Evolutionary conservation across 192 early-diverging fungal species (phyloP).

Genomic region (Diversispora epigaea): DNA sequence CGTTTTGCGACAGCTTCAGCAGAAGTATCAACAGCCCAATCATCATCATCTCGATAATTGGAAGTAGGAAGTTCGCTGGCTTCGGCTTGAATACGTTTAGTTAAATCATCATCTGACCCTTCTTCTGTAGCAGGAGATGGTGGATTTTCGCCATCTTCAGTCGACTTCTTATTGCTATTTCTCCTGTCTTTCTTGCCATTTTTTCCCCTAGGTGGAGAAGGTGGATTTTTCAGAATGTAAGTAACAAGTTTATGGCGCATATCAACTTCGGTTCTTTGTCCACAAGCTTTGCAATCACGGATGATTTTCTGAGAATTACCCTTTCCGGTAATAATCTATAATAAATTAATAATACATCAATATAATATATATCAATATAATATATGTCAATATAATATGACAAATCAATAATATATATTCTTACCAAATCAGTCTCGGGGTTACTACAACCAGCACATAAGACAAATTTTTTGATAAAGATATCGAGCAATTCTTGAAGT

Average conservation of each 20-base stretch:
- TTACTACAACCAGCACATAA: slow-evolving; percentile 89
- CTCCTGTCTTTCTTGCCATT: slow-evolving; percentile 51
- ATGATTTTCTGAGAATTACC: slow-evolving; percentile 48
- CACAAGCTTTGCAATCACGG: slow-evolving; percentile 91
- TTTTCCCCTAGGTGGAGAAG: slow-evolving; percentile 52
- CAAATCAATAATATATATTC: slow-evolving; percentile 37
- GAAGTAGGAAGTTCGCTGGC: slow-evolving; percentile 60
- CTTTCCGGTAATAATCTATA: slow-evolving; percentile 19
- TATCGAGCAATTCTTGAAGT: slow-evolving; percentile 81
- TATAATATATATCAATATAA: too few relatives aligned
- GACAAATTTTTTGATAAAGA: slow-evolving; percentile 94
- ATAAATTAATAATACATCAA: not conserved
- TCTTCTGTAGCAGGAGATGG: slow-evolving; percentile 41
- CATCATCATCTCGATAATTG: slow-evolving; percentile 59
- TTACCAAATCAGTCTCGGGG: slow-evolving; percentile 96
- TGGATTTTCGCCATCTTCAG: slow-evolving; percentile 49
- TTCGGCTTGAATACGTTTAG: slow-evolving; percentile 65
- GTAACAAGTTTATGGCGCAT: slow-evolving; percentile 87
- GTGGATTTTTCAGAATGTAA: slow-evolving; percentile 92
- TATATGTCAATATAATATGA: not conserved
- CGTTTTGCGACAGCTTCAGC: slow-evolving; percentile 75
- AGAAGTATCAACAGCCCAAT: slow-evolving; percentile 82
- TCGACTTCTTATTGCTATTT: slow-evolving; percentile 39
- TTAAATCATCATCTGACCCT: slow-evolving; percentile 67
- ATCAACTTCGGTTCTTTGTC: slow-evolving; percentile 76